phyloP scores from a whole-genome alignment of 768 basidiomycete genomes.

The Plicaturopsis crispa region DNA sequence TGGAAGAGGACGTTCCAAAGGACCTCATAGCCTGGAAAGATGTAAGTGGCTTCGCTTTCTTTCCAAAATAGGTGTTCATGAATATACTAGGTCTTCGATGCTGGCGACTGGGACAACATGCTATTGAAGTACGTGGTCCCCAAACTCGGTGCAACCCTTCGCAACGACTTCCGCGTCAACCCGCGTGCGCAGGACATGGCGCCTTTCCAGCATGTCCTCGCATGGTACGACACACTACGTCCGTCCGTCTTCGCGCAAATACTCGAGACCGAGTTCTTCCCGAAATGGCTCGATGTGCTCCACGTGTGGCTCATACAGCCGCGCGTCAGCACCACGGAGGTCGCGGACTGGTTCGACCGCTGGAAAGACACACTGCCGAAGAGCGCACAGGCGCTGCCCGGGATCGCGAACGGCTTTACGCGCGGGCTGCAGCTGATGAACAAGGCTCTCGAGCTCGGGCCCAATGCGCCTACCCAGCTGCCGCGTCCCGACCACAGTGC shows the following conservation, averaged over 20 bases:
- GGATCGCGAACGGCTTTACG: constrained; percentile 75
- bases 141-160: constrained; percentile 75
- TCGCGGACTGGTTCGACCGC: constrained; percentile 86
- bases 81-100: constrained; percentile 56
- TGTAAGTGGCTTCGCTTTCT: constrained; percentile 31
- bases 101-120: constrained; percentile 84
- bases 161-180: constrained; percentile 84
- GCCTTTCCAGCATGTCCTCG: constrained; percentile 68
- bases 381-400: constrained; percentile 53
- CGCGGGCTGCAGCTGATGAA: constrained; percentile 92
- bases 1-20: constrained; percentile 64
- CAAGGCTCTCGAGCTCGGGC: constrained; percentile 81
- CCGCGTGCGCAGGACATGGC: constrained; percentile 86
- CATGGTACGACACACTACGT: constrained; percentile 72
- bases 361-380: constrained; percentile 83
- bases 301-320: constrained; percentile 93
- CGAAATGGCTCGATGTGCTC: constrained; percentile 90
- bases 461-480: constrained; percentile 61
- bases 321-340: constrained; percentile 81
- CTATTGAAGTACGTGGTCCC: constrained; percentile 89
- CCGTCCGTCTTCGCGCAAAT: constrained; percentile 75
- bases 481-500: constrained; percentile 58
- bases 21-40: constrained; percentile 80
- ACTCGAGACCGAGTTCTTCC: constrained; percentile 89
- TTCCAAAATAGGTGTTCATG: not conserved